Evolutionary conservation across 1,139 yeast species (phyloP).

Genomic region (Suhomyces bokatorum): DNA sequence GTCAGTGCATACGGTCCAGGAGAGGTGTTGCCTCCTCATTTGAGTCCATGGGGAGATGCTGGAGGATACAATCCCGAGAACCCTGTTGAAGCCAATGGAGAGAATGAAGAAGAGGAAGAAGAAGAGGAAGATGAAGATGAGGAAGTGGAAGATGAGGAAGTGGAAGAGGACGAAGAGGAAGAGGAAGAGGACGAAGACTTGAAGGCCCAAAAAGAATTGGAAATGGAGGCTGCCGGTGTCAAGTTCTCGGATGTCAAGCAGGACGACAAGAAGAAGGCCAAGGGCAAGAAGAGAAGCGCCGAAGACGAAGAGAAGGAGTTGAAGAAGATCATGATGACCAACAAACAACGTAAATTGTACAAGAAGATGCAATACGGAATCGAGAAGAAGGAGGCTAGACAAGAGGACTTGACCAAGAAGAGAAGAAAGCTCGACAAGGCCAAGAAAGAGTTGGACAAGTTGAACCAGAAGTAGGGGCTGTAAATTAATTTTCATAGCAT

Average conservation of each 20-base stretch:
- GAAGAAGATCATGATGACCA: conserved; percentile 95
- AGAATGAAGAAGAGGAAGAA: conserved; percentile 44
- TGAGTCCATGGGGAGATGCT: conserved; percentile 98
- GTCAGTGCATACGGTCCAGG: conserved; percentile 90
- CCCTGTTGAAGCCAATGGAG: conserved; percentile 33
- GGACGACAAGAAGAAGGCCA: conserved; percentile 36
- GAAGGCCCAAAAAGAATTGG: conserved; percentile 79
- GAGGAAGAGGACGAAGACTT: conserved; percentile 60
- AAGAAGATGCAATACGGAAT: conserved; percentile 94
- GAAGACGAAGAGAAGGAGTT: conserved; percentile 84
- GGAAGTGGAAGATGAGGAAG: conserved; percentile 51
- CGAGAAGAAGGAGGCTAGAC: conserved; percentile 79
- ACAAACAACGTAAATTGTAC: conserved; percentile 91
- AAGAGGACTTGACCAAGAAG: conserved; percentile 73
- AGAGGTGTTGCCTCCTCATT: conserved; percentile 91
- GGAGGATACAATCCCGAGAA: conserved; percentile 86
- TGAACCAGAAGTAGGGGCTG: conserved; percentile 25
- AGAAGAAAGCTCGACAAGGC: conserved; percentile 73
- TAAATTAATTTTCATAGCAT: conserved; percentile 4
- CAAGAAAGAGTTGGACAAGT: conserved; percentile 54
- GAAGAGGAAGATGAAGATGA: conserved; percentile 55
- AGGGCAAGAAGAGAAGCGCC: conserved; percentile 34
- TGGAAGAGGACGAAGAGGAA: conserved; percentile 47
- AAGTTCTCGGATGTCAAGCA: conserved; percentile 58
- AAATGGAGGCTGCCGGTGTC: conserved; percentile 87